Evolutionary conservation across 148 eudicot genomes (phyloP), one percentile per base, ranked within the genome.

Genomic region (Rhododendron ovatum): DNA sequence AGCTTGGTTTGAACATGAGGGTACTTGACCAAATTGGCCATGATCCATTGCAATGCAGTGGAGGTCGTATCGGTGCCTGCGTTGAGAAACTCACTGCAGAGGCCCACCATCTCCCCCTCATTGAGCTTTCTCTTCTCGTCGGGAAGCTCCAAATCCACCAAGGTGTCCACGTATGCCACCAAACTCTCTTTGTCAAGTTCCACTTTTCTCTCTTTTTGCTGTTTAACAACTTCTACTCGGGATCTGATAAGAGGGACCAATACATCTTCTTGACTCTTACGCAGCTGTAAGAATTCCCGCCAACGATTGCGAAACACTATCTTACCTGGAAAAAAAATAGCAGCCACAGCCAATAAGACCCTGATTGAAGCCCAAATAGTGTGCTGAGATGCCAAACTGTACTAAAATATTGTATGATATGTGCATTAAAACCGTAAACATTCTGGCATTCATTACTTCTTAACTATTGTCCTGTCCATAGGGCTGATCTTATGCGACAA

Each of bases 1-100:
- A 95, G 86, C 89, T 90, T 94, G 2, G 87, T 73, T 77, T 94
- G 98, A 18, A 93, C 79, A 0, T 80, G 39, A 14, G 91, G 94
- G 85, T 90, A 80, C 87, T 91, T 95, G 18, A 93, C 98, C 28
- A 95, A 61, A 80, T 91, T 94, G 48, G 98, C 98, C 94, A 95
- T 93, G 65, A 92, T 91, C 95, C 94, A 95, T 55, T 95, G 94
- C 69, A 95, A 85, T 4, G 94, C 91, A 0, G 95, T 95, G 5
- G 94, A 80, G 28, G 98, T 94, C n/a, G 96, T 95, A 82, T 95
- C 95, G 3, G 95, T 93, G 47, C 98, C 96, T 0, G 88, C 98
- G 39, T 85, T 90, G 0, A 95, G 91, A 85, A 95, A 93, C 48
- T 95, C 94, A 2, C 90, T 77, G 86, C 95, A 93, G 7, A 88